Evolutionary conservation across 106 monocot species (phyloP).

Genomic region (Platanthera zijinensis): DNA sequence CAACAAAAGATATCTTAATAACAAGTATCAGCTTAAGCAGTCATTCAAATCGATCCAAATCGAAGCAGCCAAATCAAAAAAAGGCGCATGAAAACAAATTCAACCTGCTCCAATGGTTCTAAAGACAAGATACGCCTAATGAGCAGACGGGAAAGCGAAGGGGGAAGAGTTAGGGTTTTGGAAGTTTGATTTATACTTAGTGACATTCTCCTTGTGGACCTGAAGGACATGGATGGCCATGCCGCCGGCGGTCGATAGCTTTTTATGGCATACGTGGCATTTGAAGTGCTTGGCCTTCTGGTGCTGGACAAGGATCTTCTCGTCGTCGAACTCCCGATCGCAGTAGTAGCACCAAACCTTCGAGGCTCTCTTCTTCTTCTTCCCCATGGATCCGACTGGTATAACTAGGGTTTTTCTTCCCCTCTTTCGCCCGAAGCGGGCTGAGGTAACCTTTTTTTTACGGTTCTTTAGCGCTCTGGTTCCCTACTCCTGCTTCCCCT

Average conservation of each 20-base stretch:
- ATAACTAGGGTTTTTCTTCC: constrained; percentile 1
- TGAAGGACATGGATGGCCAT: constrained; percentile 99
- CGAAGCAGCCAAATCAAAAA: neutral
- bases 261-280: constrained; percentile 97
- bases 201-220: constrained; percentile 92
- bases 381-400: constrained; percentile 42
- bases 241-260: constrained; percentile 93
- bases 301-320: constrained; percentile 98
- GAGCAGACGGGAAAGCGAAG: neutral
- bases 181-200: constrained; percentile 45
- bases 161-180: neutral
- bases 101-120: neutral
- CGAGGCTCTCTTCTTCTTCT: constrained; percentile 87
- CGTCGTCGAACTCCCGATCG: constrained; percentile 99
- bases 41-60: neutral
- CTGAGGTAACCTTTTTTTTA: neutral
- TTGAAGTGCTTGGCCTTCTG: constrained; percentile 99
- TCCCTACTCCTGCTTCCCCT: too few relatives aligned
- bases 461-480: neutral
- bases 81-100: neutral
- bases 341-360: constrained; percentile 99
- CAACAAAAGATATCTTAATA: neutral
- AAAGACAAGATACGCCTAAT: neutral
- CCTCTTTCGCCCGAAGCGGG: neutral
- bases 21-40: neutral